phyloP scores from a whole-genome alignment of 1,284 basidiomycete species.

The Spongispora temasekensis region DNA sequence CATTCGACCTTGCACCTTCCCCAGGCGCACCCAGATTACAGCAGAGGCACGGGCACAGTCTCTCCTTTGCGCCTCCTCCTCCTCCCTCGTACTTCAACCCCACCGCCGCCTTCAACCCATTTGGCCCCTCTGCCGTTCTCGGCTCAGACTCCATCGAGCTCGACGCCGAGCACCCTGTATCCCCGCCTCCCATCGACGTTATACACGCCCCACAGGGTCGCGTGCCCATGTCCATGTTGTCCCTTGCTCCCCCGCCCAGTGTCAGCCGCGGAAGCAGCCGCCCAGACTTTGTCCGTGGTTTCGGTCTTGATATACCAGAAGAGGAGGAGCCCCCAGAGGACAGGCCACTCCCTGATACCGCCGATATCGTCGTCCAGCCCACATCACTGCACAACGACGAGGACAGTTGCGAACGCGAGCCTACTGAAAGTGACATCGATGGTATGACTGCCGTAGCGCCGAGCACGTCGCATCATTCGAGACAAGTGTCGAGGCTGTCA shows the following conservation, averaged over 20 bases:
- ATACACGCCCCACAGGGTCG: constrained; percentile 65
- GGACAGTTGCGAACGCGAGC: too few relatives aligned
- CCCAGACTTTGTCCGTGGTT: constrained; percentile 74
- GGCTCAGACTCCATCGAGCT: constrained; percentile 49
- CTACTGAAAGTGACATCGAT: too few relatives aligned
- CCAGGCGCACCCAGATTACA: constrained; percentile 47
- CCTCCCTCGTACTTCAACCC: constrained; percentile 42
- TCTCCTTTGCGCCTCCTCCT: constrained; percentile 64
- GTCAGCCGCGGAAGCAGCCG: constrained; percentile 52
- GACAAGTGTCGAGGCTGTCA: constrained; percentile 69
- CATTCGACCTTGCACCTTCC: constrained; percentile 53
- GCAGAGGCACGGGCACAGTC: constrained; percentile 66
- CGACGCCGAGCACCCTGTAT: constrained; percentile 17
- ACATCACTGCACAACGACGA: constrained; percentile 29
- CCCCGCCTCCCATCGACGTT: constrained; percentile 28
- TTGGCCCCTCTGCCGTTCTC: constrained; percentile 54
- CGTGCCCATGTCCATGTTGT: constrained; percentile 48
- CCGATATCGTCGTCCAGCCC: constrained; percentile 28
- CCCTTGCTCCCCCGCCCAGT: constrained; percentile 46
- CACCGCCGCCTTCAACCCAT: constrained; percentile 55
- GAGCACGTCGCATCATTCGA: constrained; percentile 61
- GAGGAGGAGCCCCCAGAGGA: constrained; percentile 53
- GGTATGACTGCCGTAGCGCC: constrained; percentile 48
- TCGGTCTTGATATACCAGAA: constrained; percentile 75
- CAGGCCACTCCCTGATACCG: constrained; percentile 21